Base-by-base conservation (phyloP, 176 grass and related monocot genomes). In the Themeda triandra region DNA sequence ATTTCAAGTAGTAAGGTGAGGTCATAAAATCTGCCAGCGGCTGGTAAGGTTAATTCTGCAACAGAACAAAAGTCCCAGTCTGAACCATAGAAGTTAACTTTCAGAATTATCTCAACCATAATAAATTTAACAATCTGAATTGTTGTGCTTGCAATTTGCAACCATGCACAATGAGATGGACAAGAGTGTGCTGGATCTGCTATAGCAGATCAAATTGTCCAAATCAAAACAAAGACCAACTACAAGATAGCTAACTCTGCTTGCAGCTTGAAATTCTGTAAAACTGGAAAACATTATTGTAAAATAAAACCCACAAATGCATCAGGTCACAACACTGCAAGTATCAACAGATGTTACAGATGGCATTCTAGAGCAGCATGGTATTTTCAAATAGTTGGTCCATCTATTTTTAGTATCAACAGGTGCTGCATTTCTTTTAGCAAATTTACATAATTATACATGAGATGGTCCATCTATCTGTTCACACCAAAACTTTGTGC, bases 321-420 rank as follows among this genome's bases (percentile, higher is more conserved):
- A 80, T 32, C 69, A 74, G 77, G 68, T 80, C 58, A 80, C 24
- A 29, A 53, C 58, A 18, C 51, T 71, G 11, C 32, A 87, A 77
- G 58, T 68, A 49, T 33, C 37, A 80, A 9, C 60, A 80, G 77
- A 72, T 17, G 40, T 46, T 44, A 27, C 11, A 28, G 24, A 49
- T 67, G 28, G 25, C 41, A 13, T 69, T 51, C 44, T 27, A 63
- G 41, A 60, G 23, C 15, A 77, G 63, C 63, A 48, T 63, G 33
- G 29, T 71, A 87, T 23, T 8, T 70, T 82, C 23, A 62, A 36
- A 77, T 82, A 76, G 40, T 48, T 69, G 39, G 39, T 42, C 40
- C 25, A 40, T 40, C 39, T 40, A 40, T 40, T 40, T 40, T 40
- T 40, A 40, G 39, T 40, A 40, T 40, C 39, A 40, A 40, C 39